phyloP scores from a whole-genome alignment of 768 basidiomycete genomes.

The Solioccasus polychromus region DNA sequence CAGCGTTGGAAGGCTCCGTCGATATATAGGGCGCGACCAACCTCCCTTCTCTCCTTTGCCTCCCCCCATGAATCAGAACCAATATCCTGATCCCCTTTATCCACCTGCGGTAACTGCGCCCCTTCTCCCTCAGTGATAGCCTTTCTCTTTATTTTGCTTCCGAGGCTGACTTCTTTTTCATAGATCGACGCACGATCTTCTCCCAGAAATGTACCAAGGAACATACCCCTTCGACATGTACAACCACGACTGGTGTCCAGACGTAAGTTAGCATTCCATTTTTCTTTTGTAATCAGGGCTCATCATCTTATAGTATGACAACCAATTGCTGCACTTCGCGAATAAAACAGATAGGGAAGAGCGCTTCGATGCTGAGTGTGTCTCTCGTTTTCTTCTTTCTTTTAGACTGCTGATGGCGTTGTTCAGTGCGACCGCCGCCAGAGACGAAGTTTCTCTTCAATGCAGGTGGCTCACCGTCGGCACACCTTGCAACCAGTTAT shows the following conservation, averaged over 20 bases:
- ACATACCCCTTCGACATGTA: not conserved
- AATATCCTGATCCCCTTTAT: not conserved
- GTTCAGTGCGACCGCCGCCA: not conserved
- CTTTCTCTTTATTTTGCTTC: too few relatives aligned
- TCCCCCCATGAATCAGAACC: not conserved
- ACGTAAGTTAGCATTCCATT: not conserved
- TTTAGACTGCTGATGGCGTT: not conserved
- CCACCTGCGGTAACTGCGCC: not conserved
- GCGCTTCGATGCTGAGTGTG: not conserved
- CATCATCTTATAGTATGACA: constrained; percentile 2
- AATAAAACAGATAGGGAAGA: not conserved
- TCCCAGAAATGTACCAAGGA: not conserved
- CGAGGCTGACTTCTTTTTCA: not conserved
- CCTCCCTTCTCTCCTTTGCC: not conserved
- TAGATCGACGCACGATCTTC: not conserved
- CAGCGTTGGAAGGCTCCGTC: not conserved
- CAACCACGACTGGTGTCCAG: constrained; percentile 1
- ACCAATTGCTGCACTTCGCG: not conserved
- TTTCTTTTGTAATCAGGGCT: not conserved
- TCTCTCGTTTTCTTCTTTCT: not conserved
- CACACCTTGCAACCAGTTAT: not conserved
- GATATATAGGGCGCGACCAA: too few relatives aligned
- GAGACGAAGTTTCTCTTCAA: not conserved
- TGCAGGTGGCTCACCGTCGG: constrained; percentile 7
- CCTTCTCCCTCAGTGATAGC: not conserved